Base-by-base conservation (phyloP, 2,329 filamentous ascomycete genomes). In the Aspergillus awamori region DNA sequence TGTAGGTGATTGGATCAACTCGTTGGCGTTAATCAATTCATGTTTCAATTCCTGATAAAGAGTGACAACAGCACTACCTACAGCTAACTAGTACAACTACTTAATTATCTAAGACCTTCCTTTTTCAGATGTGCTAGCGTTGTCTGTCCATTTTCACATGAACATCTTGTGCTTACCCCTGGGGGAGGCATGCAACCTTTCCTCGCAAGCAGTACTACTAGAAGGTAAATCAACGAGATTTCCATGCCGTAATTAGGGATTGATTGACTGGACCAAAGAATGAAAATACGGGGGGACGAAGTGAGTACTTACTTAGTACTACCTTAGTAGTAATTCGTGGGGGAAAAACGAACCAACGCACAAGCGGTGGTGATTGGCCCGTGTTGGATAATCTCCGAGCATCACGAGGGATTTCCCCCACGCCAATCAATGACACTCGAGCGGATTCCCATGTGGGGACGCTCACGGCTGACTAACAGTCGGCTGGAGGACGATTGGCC, bases 401-500 rank as follows among this genome's bases (percentile, higher is more conserved):
- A 30, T 56, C 54, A 57, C 47, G 52, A 63, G 55, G 38, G 45
- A 55, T 22, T 36, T n/a, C 8, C 8, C 15, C 28, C 47, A 45
- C 33, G 8, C 65, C 63, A 68, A 68, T 68, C 48, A 58, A 43
- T 33, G 26, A 17, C 17, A 28, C 5, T n/a, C 17, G 26, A 57
- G 61, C 63, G 66, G 66, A 67, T 64, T 59, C 66, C 33, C 17
- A 61, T 60, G 63, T 65, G 65, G 66, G 65, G 65, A 60, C 65
- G 24, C 15, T 8, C 8, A 33, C 8, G 26, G 28, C 47, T 51
- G 30, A 51, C 26, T n/a, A 28, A 28, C 15, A 3, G 47, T 51
- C 26, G 47, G 47, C 47, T 51, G 24, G 47, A 17, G 26, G 30
- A 28, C 47, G 26, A 51, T 17, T 33, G 24, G n/a, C 26, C 17